These are phyloP conservation scores for Diaporthe caulivora DNA, from an alignment of 2,329 filamentous ascomycete genomes.

Conservation along the genomic window DNA sequence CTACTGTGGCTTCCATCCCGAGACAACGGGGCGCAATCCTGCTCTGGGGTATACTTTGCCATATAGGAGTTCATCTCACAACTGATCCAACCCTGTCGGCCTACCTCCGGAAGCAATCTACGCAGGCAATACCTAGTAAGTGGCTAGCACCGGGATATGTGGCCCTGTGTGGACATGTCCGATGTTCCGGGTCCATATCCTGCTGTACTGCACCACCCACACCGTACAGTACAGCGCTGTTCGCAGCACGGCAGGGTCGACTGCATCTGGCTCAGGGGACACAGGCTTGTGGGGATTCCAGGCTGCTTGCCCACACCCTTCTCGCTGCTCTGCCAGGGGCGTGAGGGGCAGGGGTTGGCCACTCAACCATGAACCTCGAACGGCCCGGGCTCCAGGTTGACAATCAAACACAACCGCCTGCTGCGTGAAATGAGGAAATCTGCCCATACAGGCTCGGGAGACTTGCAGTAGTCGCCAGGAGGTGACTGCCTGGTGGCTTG, in stretches of 20 bases:
- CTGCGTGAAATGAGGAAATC: slow-evolving; percentile 30
- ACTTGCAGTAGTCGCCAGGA: background rate
- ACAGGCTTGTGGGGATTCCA: slow-evolving; percentile 12
- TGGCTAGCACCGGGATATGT: too few relatives aligned
- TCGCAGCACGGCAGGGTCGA: background rate
- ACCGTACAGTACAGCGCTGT: background rate
- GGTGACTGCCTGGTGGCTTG: background rate
- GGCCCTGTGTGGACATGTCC: background rate
- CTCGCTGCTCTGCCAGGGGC: slow-evolving; percentile 10
- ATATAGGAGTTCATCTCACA: background rate
- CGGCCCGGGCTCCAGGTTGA: slow-evolving; percentile 29
- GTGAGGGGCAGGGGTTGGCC: background rate
- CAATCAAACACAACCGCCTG: slow-evolving; percentile 31
- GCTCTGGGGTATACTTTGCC: background rate
- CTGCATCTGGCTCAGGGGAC: slow-evolving; percentile 16
- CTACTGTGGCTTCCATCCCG: background rate
- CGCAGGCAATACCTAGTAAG: too few relatives aligned
- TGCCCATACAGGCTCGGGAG: background rate
- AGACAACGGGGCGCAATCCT: background rate
- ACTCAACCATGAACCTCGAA: slow-evolving; percentile 20
- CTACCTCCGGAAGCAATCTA: slow-evolving; percentile 13
- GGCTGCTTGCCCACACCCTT: background rate
- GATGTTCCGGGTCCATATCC: background rate
- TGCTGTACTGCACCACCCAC: background rate
- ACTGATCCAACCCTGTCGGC: background rate